Base-by-base conservation (phyloP, 139 green algal species). In the Chlorella vulgaris region DNA sequence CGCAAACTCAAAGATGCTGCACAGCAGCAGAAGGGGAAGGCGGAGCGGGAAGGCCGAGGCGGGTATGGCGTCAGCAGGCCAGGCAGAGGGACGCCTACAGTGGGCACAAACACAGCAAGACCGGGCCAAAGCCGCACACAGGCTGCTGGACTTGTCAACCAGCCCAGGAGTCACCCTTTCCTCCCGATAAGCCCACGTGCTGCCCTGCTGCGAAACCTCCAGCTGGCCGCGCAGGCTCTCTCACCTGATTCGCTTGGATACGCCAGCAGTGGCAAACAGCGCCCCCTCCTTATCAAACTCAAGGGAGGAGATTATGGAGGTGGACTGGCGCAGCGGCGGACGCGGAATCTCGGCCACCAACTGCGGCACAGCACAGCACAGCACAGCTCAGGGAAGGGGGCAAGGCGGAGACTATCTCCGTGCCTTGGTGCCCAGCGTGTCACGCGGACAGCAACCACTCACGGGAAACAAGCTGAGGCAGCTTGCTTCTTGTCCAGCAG, bases 261-360 rank as follows among this genome's bases (percentile, higher is more conserved):
- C 89, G 36, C 92, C 91, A 3, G 89, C 92, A 18, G 90, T 89
- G 21, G 90, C 92, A 80, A 96, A 86, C n/a, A 93, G 69, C 43
- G 67, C 36, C 7, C 88, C 88, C 71, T 91, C 78, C 0, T 69
- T 50, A 53, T 91, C 88, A 65, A 94, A 96, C 71, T 95, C 92
- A 26, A 96, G 80, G 2, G 82, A 88, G n/a, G 90, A 93, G 8
- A 96, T 81, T 51, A 95, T 93, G 67, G 79, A 68, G 31, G 66
- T 75, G 76, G 85, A 53, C 39, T 40, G 71, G 65, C 42, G 77
- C 43, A 70, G 43, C 47, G 61, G 6, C 42, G 36, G 74, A 0
- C 82, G 76, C 39, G 81, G 84, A 61, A 95, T 81, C 69, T 92
- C 83, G 2, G 89, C 89, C 22, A 93, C 40, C 38, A 88, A 42